A percentile compares a stretch with the other conserved stretches of the same genome.
phyloP scores from a whole-genome alignment of 345 rosid genomes.

The Gossypium anomalum region DNA sequence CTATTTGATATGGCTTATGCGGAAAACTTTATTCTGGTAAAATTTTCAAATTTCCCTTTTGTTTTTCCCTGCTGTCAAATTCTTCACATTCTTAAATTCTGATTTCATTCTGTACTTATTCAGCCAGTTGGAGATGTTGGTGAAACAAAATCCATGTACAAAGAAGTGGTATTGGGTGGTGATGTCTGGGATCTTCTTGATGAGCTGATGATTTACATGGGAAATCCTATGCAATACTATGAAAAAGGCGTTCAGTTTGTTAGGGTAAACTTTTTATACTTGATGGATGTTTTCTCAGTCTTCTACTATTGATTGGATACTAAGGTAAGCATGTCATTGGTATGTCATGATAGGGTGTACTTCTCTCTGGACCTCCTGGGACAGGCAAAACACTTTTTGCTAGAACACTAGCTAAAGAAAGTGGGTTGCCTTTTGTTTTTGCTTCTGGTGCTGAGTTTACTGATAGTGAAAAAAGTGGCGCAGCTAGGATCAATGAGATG shows the following conservation, averaged over 20 bases:
- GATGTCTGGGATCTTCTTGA: constrained; percentile 99
- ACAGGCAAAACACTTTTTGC: constrained; percentile 99
- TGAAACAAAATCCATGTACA: constrained; percentile 81
- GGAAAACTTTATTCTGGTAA: constrained; percentile 88
- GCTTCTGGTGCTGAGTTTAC: constrained; percentile 98
- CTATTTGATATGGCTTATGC: constrained; percentile 88
- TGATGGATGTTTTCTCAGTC: constrained; percentile 2
- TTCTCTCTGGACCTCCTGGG: constrained; percentile 98
- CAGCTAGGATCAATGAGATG: constrained; percentile 89
- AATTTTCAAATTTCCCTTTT: constrained; percentile 14
- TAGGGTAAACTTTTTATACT: constrained; percentile 54
- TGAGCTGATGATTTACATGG: constrained; percentile 92
- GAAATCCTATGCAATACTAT: constrained; percentile 89
- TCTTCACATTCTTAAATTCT: constrained; percentile 17
- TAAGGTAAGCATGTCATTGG: constrained; percentile 2
- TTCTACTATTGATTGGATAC: background rate
- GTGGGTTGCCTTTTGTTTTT: constrained; percentile 93
- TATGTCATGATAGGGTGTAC: constrained; percentile 70
- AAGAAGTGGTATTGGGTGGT: constrained; percentile 94
- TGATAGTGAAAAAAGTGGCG: constrained; percentile 88
- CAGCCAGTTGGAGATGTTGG: constrained; percentile 94
- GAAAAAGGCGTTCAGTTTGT: constrained; percentile 81
- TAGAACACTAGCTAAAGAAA: constrained; percentile 85
- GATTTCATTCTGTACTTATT: constrained; percentile 22
- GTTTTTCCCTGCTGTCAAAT: background rate